Base-by-base conservation (phyloP, 352 stramenopile species). In the Phytophthora foliorum region DNA sequence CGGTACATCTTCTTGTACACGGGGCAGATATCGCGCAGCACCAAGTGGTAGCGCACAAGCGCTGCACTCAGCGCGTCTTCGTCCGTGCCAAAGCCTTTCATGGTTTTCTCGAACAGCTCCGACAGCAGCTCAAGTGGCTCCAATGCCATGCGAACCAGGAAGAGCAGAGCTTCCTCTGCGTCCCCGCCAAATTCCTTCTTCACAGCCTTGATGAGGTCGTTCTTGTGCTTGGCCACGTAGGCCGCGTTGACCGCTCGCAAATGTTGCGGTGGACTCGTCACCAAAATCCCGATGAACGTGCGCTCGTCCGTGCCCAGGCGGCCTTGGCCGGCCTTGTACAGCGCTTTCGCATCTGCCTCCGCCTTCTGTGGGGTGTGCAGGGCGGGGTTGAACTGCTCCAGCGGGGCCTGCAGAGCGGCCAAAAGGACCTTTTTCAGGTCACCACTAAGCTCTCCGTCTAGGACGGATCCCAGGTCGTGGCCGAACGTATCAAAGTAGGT, bases 371-470 rank as follows among this genome's bases (percentile, higher is more conserved):
- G 45, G 25, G 78, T 94, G 80, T 94, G 86, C 46, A 85, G 73
- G 9, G 64, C 27, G 9, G 84, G 72, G 59, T 89, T 80, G 67
- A 84, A 92, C 46, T 78, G 57, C 46, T 85, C 65, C 39, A 88
- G 72, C 10, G 74, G 72, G 22, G 72, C 77, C 68, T 93, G 86
- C 29, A 94, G 74, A 53, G 82, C 82, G 19, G 81, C 83, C 54
- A 92, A 67, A 56, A 93, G 77, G n/a, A 86, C 69, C 69, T 91
- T 92, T 68, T 86, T 86, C 50, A 93, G 80, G 70, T 94, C 86
- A 21, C 86, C 86, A 31, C 81, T 69, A 10, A 94, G 69, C 32
- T 94, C 86, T 42, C 67, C 67, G 59, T 89, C 74, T 51, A 93
- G 63, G 31, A 75, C 70, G 36, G 86, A 80, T 27, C 76, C 77